Evolutionary conservation across 768 basidiomycete genomes (phyloP).

Genomic region (Amanita polypyramis): DNA sequence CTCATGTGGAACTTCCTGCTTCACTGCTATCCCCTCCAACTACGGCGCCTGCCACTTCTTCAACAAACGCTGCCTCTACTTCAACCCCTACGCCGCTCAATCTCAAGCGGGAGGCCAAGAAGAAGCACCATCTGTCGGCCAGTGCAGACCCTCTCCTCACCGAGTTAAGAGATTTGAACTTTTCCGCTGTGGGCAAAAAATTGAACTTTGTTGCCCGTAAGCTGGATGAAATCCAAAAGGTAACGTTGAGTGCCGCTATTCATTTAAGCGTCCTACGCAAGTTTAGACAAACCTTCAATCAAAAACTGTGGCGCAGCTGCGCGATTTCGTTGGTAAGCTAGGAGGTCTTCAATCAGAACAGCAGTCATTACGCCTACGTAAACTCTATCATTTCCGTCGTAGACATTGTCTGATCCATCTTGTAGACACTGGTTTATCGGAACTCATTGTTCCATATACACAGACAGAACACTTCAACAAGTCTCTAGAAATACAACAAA

Average conservation of each 20-base stretch:
- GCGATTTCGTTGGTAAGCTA: constrained; percentile 92
- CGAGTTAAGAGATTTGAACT: constrained; percentile 86
- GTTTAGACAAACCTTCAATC: constrained; percentile 70
- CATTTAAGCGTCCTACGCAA: background rate
- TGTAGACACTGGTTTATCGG: constrained; percentile 89
- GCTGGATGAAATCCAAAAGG: constrained; percentile 90
- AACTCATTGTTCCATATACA: constrained; percentile 78
- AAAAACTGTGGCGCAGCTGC: constrained; percentile 84
- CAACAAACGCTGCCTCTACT: constrained; percentile 24
- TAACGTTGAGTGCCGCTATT: constrained; percentile 16
- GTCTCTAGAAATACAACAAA: constrained; percentile 92
- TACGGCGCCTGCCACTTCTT: constrained; percentile 27
- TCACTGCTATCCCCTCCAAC: constrained; percentile 54
- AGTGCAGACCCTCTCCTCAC: constrained; percentile 69
- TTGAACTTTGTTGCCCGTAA: constrained; percentile 75
- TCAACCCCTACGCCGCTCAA: constrained; percentile 28
- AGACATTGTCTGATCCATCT: constrained; percentile 3
- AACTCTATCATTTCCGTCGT: constrained; percentile 20
- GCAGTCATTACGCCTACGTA: constrained; percentile 80
- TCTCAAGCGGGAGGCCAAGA: constrained; percentile 70
- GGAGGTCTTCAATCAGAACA: constrained; percentile 91
- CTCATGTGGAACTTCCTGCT: constrained; percentile 71
- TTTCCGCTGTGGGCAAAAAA: constrained; percentile 76
- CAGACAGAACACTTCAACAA: constrained; percentile 83
- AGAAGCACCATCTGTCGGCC: constrained; percentile 80